phyloP scores from a whole-genome alignment of 345 rosid species.

The Eucalyptus cladocalyx region DNA sequence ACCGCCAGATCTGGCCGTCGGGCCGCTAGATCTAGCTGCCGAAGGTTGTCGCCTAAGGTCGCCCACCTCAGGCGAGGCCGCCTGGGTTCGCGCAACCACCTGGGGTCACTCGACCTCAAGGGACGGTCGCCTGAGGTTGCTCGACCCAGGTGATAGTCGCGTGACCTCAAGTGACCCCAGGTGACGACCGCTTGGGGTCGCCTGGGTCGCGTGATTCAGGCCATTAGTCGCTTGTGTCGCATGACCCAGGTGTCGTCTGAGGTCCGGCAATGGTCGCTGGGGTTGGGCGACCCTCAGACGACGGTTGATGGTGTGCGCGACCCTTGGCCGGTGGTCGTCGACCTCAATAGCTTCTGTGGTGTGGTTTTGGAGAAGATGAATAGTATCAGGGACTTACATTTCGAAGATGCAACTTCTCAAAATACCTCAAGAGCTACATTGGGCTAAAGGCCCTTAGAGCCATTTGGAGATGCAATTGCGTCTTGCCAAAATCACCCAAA shows the following conservation, averaged over 20 bases:
- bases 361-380: too few species aligned
- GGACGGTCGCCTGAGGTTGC: rapidly evolving
- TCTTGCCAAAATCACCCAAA: rapidly evolving
- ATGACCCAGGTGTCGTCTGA: rapidly evolving
- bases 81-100: rapidly evolving
- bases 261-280: rapidly evolving
- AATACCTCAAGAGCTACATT: too few species aligned
- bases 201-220: rapidly evolving
- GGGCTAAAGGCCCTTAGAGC: too few species aligned
- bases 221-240: rapidly evolving
- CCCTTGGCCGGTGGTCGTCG: rapidly evolving
- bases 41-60: rapidly evolving
- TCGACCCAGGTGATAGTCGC: rapidly evolving
- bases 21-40: rapidly evolving
- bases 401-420: rapidly evolving
- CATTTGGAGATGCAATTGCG: too few species aligned
- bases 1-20: rapidly evolving
- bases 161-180: too few species aligned
- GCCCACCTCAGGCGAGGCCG: too few species aligned
- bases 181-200: rapidly evolving
- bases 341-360: rapidly evolving
- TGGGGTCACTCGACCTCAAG: too few species aligned
- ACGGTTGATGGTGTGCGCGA: rapidly evolving
- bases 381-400: rapidly evolving
- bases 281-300: rapidly evolving